These are phyloP conservation scores for Paralagenidium karlingii DNA, from an alignment of 352 stramenopile species.

Conservation along the genomic window DNA sequence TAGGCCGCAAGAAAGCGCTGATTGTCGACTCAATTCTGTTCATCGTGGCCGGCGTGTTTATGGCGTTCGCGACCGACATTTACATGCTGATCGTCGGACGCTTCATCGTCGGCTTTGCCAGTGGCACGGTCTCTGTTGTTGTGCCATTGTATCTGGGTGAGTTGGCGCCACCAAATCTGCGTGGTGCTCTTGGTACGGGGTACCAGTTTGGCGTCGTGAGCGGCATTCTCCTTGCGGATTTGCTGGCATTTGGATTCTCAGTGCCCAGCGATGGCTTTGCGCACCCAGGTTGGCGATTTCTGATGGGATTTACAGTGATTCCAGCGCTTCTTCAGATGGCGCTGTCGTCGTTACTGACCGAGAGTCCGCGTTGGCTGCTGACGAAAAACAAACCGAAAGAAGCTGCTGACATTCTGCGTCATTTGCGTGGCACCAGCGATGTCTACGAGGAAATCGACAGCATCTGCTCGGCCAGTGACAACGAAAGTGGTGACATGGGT, in stretches of 20 bases:
- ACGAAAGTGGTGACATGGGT: slow-evolving; percentile 45
- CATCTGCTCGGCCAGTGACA: slow-evolving; percentile 69
- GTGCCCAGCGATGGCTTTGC: slow-evolving; percentile 34
- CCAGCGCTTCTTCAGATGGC: slow-evolving; percentile 50
- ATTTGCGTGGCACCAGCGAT: slow-evolving; percentile 51
- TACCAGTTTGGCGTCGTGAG: slow-evolving; percentile 67
- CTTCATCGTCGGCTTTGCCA: slow-evolving; percentile 57
- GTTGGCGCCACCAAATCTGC: slow-evolving; percentile 54
- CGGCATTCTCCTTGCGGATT: slow-evolving; percentile 29
- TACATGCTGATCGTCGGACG: slow-evolving; percentile 57
- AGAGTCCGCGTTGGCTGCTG: slow-evolving; percentile 56
- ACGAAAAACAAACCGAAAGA: slow-evolving; percentile 66
- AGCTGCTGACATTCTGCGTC: slow-evolving; percentile 47
- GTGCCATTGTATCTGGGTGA: slow-evolving; percentile 61
- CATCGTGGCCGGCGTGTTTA: slow-evolving; percentile 21
- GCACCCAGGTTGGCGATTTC: slow-evolving; percentile 47
- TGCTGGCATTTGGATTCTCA: slow-evolving; percentile 50
- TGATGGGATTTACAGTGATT: slow-evolving; percentile 54
- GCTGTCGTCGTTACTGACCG: slow-evolving; percentile 41
- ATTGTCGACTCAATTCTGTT: slow-evolving; percentile 30
- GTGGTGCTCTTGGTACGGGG: slow-evolving; percentile 50
- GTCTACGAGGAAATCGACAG: slow-evolving; percentile 74
- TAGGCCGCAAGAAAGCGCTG: slow-evolving; percentile 33
- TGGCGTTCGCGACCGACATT: slow-evolving; percentile 35
- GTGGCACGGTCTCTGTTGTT: slow-evolving; percentile 54